Evolutionary conservation across 768 basidiomycete species (phyloP).

Genomic region (Hericium erinaceus): DNA sequence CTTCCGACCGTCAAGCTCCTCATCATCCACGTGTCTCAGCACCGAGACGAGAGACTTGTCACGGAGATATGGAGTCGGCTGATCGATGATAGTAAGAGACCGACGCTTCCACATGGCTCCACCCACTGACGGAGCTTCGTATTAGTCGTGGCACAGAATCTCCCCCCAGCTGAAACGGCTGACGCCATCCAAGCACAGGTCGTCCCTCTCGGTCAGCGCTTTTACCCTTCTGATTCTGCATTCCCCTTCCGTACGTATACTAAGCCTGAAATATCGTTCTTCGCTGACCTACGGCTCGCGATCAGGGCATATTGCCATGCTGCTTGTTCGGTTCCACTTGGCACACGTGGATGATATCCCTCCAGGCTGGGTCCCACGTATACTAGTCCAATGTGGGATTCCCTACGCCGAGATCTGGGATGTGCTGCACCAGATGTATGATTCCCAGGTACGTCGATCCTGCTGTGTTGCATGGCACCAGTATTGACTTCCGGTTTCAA

Average conservation of each 20-base stretch:
- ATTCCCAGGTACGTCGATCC: conserved; percentile 37
- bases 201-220: conserved; percentile 69
- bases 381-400: conserved; percentile 74
- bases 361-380: conserved; percentile 74
- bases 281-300: neutral
- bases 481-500: neutral
- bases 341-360: conserved; percentile 48
- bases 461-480: neutral
- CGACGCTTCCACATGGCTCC: neutral
- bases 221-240: conserved; percentile 85
- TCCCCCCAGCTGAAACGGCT: conserved; percentile 44
- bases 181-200: conserved; percentile 58
- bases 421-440: conserved; percentile 73
- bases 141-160: conserved; percentile 42
- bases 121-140: neutral
- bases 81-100: conserved; percentile 61
- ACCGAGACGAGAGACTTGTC: conserved; percentile 75
- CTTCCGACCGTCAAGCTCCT: conserved; percentile 77
- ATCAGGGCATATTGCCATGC: conserved; percentile 63
- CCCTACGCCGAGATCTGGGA: conserved; percentile 80
- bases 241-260: conserved; percentile 74
- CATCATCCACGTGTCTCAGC: conserved; percentile 89
- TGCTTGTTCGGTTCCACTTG: conserved; percentile 68
- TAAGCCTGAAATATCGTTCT: neutral
- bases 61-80: conserved; percentile 85